Conservation (phyloP, 257 asterid species). For the Nicotiana paniculata region DNA sequence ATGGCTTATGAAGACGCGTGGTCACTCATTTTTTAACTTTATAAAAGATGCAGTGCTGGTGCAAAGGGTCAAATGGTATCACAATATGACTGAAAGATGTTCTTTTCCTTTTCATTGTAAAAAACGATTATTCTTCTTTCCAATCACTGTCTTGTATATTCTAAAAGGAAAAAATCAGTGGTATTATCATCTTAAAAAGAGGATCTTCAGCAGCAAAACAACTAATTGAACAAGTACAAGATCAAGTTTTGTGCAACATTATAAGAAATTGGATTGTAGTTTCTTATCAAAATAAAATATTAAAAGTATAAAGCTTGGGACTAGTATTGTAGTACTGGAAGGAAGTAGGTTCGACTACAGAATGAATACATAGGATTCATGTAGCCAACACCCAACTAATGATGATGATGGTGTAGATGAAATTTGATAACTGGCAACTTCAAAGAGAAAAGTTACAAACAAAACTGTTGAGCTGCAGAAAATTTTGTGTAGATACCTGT, state of each 20-base stretch:
- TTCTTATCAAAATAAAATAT: neutral
- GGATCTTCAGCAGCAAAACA: neutral
- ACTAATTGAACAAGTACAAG: neutral
- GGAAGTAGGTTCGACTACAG: neutral
- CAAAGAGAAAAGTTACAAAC: too few relatives aligned
- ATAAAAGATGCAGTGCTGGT: neutral
- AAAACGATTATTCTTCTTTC: constrained; percentile 9
- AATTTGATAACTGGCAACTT: too few relatives aligned
- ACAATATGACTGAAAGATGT: constrained; percentile 7
- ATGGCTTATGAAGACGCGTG: constrained; percentile 12
- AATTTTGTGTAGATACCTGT: too few relatives aligned
- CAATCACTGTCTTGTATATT: constrained; percentile 9
- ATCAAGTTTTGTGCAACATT: neutral
- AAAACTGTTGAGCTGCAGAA: too few relatives aligned
- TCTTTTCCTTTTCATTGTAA: constrained; percentile 8
- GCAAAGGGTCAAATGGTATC: constrained; percentile 7
- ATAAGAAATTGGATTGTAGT: neutral
- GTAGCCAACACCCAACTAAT: neutral
- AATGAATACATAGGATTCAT: too few relatives aligned
- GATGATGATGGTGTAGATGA: neutral
- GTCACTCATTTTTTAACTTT: constrained; percentile 13
- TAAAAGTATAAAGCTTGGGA: neutral
- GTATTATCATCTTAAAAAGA: neutral
- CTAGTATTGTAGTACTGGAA: neutral
- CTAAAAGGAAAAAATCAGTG: constrained; percentile 23